Evolutionary conservation across 352 stramenopile genomes (phyloP).

Genomic region (Blastocystis sp.): DNA sequence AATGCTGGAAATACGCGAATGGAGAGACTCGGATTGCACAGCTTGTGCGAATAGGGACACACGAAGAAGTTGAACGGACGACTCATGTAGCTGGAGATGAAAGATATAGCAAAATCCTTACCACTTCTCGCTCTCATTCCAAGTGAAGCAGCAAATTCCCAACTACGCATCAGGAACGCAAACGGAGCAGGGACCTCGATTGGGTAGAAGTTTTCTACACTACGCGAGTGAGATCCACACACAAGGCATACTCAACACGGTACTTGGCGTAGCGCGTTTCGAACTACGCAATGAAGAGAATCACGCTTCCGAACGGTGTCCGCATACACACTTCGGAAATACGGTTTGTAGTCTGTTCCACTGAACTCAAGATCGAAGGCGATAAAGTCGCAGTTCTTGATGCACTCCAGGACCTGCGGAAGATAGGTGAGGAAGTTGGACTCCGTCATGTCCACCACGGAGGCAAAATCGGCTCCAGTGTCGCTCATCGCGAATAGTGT

Average conservation of each 20-base stretch:
- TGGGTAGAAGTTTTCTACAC: conserved; percentile 65
- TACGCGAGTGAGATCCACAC: background rate
- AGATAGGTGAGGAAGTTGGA: conserved; percentile 37
- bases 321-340: conserved; percentile 47
- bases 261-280: conserved; percentile 68
- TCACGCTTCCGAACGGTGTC: conserved; percentile 35
- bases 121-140: conserved; percentile 31
- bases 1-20: background rate
- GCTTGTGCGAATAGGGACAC: conserved; percentile 57
- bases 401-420: conserved; percentile 16
- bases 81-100: conserved; percentile 31
- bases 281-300: conserved; percentile 4
- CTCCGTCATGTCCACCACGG: conserved; percentile 31
- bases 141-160: conserved; percentile 66
- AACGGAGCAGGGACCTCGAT: conserved; percentile 6
- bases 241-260: conserved; percentile 58
- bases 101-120: background rate
- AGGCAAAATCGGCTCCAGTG: background rate
- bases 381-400: conserved; percentile 60
- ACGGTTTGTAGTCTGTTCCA: conserved; percentile 61
- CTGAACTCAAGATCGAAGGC: conserved; percentile 70
- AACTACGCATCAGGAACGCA: conserved; percentile 14
- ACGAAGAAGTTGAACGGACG: conserved; percentile 69
- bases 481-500: background rate
- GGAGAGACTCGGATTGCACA: conserved; percentile 26